Conservation (phyloP, 225 moss, liverwort and hornwort species). For the Bryoerythrophyllum caledonicum region DNA sequence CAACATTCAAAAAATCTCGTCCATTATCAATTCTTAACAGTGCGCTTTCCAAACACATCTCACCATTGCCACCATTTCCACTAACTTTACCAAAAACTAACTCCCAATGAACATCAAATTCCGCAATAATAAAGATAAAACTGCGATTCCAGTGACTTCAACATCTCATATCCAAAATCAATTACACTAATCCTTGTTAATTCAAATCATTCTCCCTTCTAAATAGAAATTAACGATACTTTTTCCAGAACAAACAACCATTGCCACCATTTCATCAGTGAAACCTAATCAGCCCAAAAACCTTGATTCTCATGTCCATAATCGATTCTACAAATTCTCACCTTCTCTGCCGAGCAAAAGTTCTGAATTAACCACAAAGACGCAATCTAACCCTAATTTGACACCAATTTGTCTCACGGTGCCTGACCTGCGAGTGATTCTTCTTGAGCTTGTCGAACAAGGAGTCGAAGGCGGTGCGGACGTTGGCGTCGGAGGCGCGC, state of each 20-base stretch:
- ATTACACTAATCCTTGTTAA: neutral
- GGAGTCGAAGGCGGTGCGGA: constrained; percentile 67
- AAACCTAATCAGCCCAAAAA: too few relatives aligned
- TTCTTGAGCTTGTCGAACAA: constrained; percentile 81
- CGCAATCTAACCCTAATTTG: too few relatives aligned
- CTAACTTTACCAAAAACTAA: neutral
- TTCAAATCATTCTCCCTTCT: neutral
- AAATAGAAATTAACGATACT: too few relatives aligned
- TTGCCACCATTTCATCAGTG: too few relatives aligned
- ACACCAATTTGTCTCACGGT: neutral
- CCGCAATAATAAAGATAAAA: neutral
- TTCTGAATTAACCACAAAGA: too few relatives aligned
- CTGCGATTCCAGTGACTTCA: neutral
- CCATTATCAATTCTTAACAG: neutral
- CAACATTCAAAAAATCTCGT: neutral
- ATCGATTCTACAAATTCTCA: too few relatives aligned
- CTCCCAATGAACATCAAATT: neutral
- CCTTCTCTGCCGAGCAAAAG: too few relatives aligned
- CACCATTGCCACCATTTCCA: neutral
- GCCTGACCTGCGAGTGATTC: constrained; percentile 82
- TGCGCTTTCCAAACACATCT: neutral
- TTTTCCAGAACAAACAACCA: too few relatives aligned
- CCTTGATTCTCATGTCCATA: too few relatives aligned
- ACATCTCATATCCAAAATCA: neutral
- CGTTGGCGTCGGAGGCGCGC: constrained; percentile 76